These are phyloP conservation scores for Albatrellus ellisii DNA, from an alignment of 768 basidiomycete species.

Conservation along the genomic window DNA sequence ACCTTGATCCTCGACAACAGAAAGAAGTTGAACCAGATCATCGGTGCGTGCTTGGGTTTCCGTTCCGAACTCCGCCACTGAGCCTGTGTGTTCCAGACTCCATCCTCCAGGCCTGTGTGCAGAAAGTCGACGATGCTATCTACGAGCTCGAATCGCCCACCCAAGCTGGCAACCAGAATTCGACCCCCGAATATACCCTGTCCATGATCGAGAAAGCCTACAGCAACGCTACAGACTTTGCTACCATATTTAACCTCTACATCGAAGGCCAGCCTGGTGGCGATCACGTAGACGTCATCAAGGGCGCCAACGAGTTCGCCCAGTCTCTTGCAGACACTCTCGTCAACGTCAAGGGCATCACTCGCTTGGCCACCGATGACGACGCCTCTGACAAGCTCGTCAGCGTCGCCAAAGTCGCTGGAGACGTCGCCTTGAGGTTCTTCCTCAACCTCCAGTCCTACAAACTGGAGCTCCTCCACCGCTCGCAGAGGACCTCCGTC, in stretches of 20 bases:
- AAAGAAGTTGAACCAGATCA: conserved; percentile 96
- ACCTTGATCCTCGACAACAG: conserved; percentile 92
- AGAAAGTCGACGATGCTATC: conserved; percentile 94
- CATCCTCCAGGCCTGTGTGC: conserved; percentile 84
- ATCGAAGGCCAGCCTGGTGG: conserved; percentile 80
- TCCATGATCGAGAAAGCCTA: conserved; percentile 97
- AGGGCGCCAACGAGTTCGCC: conserved; percentile 91
- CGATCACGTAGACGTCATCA: conserved; percentile 96
- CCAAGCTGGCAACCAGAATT: conserved; percentile 87
- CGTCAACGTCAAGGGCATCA: conserved; percentile 90
- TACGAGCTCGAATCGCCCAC: conserved; percentile 97
- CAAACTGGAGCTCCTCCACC: conserved; percentile 71
- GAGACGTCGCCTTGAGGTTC: conserved; percentile 81
- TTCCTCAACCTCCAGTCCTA: conserved; percentile 96
- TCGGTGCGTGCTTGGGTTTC: conserved; percentile 39
- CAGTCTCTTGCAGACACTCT: conserved; percentile 88
- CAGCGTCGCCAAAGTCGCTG: conserved; percentile 69
- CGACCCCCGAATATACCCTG: conserved; percentile 96
- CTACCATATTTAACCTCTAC: conserved; percentile 85
- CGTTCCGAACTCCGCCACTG: neutral
- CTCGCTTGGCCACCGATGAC: conserved; percentile 81
- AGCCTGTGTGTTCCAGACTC: neutral
- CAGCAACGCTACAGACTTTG: conserved; percentile 94
- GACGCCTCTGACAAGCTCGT: conserved; percentile 89
- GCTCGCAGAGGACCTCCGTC: conserved; percentile 64